Evolutionary conservation across 176 grass and related monocot genomes (phyloP).

Genomic region (Elymus sibiricus): DNA sequence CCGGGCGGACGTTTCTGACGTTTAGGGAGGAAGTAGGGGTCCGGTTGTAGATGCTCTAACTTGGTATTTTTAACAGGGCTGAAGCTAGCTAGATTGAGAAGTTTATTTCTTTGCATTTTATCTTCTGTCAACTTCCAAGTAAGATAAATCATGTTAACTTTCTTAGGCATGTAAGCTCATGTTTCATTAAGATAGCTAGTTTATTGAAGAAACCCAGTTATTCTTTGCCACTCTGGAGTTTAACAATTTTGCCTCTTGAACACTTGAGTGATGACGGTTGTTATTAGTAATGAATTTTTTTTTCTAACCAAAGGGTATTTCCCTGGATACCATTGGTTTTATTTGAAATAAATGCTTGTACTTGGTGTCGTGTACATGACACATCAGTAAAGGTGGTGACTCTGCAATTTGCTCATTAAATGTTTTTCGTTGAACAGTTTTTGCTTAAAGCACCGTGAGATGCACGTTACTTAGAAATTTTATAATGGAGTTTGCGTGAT

Average conservation of each 20-base stretch:
- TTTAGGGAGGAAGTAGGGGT: too few species aligned
- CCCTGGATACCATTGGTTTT: conserved; percentile 5
- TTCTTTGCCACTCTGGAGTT: neutral
- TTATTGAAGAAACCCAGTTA: neutral
- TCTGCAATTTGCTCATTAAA: neutral
- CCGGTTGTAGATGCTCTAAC: too few species aligned
- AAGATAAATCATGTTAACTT: neutral
- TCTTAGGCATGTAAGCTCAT: neutral
- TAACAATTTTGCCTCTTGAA: neutral
- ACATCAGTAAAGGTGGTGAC: neutral
- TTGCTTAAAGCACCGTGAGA: neutral
- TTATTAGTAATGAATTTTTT: neutral
- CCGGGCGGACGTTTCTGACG: too few species aligned
- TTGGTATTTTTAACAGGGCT: too few species aligned
- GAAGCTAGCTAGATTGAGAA: neutral
- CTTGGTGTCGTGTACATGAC: neutral
- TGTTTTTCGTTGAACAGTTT: neutral
- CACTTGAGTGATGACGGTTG: neutral
- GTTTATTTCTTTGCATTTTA: neutral
- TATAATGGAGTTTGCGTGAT: neutral
- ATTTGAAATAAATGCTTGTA: neutral
- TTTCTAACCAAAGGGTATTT: too few species aligned
- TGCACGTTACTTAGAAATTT: neutral
- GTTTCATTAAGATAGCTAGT: neutral
- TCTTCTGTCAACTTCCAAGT: neutral